phyloP scores from a whole-genome alignment of 495 filamentous ascomycete genomes.

The Cercophora sp. region DNA sequence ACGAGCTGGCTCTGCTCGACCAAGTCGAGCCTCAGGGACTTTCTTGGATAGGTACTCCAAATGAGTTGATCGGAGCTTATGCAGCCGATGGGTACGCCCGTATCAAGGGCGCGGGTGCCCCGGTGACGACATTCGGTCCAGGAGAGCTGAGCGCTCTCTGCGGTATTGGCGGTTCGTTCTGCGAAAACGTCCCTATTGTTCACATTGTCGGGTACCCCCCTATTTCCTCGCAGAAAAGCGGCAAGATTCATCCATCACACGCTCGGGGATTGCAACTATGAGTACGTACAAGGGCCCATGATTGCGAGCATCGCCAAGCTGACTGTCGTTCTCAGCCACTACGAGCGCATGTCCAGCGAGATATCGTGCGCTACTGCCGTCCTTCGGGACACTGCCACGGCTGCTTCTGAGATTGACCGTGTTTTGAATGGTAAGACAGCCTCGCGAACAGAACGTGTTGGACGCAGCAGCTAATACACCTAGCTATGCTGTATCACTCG shows the following conservation, averaged over 20 bases:
- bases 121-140: conserved; percentile 67
- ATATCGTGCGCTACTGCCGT: conserved; percentile 34
- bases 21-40: conserved; percentile 56
- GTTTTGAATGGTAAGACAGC: conserved; percentile 29
- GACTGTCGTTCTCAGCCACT: conserved; percentile 23
- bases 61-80: conserved; percentile 58
- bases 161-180: conserved; percentile 62
- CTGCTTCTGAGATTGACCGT: conserved; percentile 39
- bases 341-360: conserved; percentile 35
- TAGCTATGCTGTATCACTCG: conserved; percentile 26
- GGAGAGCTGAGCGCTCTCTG: conserved; percentile 68
- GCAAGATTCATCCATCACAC: conserved; percentile 37
- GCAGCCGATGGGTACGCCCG: conserved; percentile 71
- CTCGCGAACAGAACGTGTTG: too few species aligned
- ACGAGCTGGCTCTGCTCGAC: conserved; percentile 56
- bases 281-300: too few species aligned
- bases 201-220: conserved; percentile 63
- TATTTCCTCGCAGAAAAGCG: conserved; percentile 47
- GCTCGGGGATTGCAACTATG: conserved; percentile 21
- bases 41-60: conserved; percentile 65
- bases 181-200: conserved; percentile 57
- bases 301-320: too few species aligned
- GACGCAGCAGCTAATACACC: too few species aligned
- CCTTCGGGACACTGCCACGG: conserved; percentile 28
- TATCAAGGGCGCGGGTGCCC: conserved; percentile 59